Conservation (phyloP, 2,329 filamentous ascomycete genomes). For the Hysterium pulicare region DNA sequence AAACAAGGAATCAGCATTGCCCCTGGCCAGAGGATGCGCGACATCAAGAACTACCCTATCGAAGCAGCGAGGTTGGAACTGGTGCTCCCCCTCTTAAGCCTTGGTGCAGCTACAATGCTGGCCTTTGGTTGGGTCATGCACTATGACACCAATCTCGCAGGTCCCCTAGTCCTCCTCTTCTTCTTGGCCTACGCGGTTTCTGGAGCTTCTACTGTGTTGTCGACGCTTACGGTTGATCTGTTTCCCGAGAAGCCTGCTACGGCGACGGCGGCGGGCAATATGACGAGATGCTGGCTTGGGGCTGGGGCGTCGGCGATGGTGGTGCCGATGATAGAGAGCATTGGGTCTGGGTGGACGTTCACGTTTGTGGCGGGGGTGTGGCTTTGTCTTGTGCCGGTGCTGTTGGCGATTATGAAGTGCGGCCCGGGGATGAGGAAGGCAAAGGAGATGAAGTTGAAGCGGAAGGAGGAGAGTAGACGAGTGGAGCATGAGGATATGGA, state of each 20-base stretch:
- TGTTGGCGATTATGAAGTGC: conserved; percentile 34
- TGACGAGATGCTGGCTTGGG: conserved; percentile 24
- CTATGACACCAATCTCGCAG: conserved; percentile 24
- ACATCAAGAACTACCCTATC: conserved; percentile 47
- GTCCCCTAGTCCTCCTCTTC: conserved; percentile 43
- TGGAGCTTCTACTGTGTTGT: conserved; percentile 37
- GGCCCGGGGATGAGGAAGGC: conserved; percentile 39
- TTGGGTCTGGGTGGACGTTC: conserved; percentile 36
- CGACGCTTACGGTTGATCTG: conserved; percentile 39
- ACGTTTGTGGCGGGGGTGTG: conserved; percentile 40
- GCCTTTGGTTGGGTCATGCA: conserved; percentile 35
- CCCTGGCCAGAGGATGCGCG: conserved; percentile 50
- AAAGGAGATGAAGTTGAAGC: conserved; percentile 33
- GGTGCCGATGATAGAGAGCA: conserved; percentile 25
- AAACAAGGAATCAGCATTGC: conserved; percentile 58
- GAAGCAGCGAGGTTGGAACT: conserved; percentile 39
- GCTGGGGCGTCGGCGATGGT: conserved; percentile 28
- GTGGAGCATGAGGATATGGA: no score
- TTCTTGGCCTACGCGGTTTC: conserved; percentile 53
- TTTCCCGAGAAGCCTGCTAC: conserved; percentile 27
- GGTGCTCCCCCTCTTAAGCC: conserved; percentile 24
- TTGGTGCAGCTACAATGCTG: conserved; percentile 24
- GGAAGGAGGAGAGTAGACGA: no score
- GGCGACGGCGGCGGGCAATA: conserved; percentile 22
- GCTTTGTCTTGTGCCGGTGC: conserved; percentile 34